Base-by-base conservation (phyloP, 305 asterid genomes). In the Plantago coronopus region DNA sequence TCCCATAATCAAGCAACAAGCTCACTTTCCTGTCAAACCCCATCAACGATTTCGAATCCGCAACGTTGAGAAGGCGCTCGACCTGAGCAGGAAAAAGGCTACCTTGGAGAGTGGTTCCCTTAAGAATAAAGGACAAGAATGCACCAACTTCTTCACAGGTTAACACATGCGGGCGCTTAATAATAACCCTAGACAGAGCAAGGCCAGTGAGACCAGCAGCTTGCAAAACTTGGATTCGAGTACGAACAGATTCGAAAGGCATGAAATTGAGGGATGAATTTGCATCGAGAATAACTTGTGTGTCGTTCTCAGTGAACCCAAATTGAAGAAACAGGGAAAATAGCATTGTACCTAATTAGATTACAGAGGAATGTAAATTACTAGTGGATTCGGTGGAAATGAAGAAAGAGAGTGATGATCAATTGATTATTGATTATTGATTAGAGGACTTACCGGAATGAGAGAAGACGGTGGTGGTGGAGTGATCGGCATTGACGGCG, bases 1-100 rank as follows among this genome's bases (percentile, higher is more conserved):
- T 72, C 27, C 97, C 95, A 68, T 59, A 72, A 22, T 76, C 71
- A 57, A 80, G 76, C 58, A 83, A 67, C 68, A 88, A 42, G 67
- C 76, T 70, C 20, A 88, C 82, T 67, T 91, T 91, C 29, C 17
- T 69, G 66, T 79, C 88, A 50, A 91, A 83, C 57, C 89, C 98
- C 15, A 58, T 56, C 42, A 88, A 81, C 42, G 76, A 79, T 40
- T 74, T 56, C 7, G 86, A 77, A 29, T 82, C 76, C 4, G 85
- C 66, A 18, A 73, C 53, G 31, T 61, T 78, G 56, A 91, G 50
- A 17, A 91, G 84, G n/a, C 84, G 82, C 69, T 73, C 88, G 10
- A 85, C 70, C 71, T 85, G 94, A 17, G 59, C 50, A 9, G 78
- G 74, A 48, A 82, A 81, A 27, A 91, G 69, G 65, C 75, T 78